Percentiles rank a stretch among this genome's conserved stretches.
These are phyloP conservation scores for Adansonia grandidieri DNA, from an alignment of 441 rosid genomes.

Conservation along the genomic window DNA sequence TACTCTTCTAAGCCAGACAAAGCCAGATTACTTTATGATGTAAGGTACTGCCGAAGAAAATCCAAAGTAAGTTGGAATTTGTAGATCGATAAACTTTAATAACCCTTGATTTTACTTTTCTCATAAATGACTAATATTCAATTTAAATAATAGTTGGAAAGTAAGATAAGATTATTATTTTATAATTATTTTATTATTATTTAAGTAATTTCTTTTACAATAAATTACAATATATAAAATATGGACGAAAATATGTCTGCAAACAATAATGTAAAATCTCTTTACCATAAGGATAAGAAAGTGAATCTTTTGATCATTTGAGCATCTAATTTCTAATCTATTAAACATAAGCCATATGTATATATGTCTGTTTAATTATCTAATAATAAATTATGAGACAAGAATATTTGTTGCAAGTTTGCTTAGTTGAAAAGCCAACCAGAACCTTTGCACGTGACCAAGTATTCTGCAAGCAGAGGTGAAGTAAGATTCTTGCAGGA, in stretches of 20 bases:
- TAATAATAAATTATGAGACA: not conserved
- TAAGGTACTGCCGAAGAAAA: not conserved
- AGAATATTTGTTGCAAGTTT: slow-evolving; percentile 2
- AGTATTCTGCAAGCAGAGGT: not conserved
- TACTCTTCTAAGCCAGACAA: not conserved
- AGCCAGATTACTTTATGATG: slow-evolving; percentile 4
- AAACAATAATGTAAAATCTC: too few species aligned
- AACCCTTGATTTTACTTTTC: too few species aligned
- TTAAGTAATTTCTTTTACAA: too few species aligned
- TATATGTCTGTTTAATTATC: not conserved
- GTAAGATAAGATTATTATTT: too few species aligned
- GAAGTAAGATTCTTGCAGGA: not conserved
- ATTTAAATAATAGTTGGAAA: too few species aligned
- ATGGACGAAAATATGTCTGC: too few species aligned
- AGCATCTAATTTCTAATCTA: not conserved
- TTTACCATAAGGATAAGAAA: not conserved
- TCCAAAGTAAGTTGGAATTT: not conserved
- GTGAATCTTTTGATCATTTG: not conserved
- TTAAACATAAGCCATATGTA: not conserved
- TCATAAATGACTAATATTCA: too few species aligned
- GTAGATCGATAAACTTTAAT: not conserved
- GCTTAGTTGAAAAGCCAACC: slow-evolving; percentile 19
- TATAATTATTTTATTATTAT: too few species aligned
- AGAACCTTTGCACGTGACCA: not conserved
- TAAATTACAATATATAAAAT: too few species aligned